A percentile compares a stretch with the other conserved stretches of the same genome.
These are phyloP conservation scores for Glebionis coronaria DNA, from an alignment of 129 eudicot species.

Conservation along the genomic window DNA sequence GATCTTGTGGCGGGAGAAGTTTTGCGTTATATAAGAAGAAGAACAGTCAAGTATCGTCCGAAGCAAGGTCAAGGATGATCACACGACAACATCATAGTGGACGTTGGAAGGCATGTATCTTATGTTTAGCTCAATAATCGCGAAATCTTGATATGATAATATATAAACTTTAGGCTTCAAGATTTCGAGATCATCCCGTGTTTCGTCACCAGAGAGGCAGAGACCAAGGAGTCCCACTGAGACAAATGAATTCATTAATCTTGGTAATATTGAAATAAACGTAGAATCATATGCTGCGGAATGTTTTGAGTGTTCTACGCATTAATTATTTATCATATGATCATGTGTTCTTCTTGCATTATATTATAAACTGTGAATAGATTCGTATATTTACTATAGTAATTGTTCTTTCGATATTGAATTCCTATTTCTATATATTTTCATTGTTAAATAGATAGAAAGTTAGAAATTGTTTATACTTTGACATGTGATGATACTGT, in stretches of 20 bases:
- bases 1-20: slow-evolving; percentile 47
- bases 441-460: no score
- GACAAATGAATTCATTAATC: no score
- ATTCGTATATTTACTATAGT: no score
- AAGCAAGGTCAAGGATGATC: slow-evolving; percentile 29
- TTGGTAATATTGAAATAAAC: not conserved
- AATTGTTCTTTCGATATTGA: no score
- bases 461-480: no score
- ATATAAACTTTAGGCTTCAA: not conserved
- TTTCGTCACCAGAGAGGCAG: not conserved
- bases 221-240: not conserved
- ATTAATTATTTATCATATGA: not conserved
- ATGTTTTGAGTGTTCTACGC: not conserved
- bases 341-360: no score
- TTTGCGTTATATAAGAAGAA: slow-evolving; percentile 53
- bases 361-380: no score
- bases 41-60: slow-evolving; percentile 21
- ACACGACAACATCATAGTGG: slow-evolving; percentile 29
- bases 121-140: slow-evolving; percentile 4
- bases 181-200: not conserved
- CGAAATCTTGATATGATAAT: not conserved
- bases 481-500: no score
- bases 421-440: no score
- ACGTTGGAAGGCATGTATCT: slow-evolving; percentile 47
- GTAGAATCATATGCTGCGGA: slow-evolving; percentile 7